Base-by-base conservation (phyloP, 176 grass and related monocot species). In the Oropetium thomaeum region DNA sequence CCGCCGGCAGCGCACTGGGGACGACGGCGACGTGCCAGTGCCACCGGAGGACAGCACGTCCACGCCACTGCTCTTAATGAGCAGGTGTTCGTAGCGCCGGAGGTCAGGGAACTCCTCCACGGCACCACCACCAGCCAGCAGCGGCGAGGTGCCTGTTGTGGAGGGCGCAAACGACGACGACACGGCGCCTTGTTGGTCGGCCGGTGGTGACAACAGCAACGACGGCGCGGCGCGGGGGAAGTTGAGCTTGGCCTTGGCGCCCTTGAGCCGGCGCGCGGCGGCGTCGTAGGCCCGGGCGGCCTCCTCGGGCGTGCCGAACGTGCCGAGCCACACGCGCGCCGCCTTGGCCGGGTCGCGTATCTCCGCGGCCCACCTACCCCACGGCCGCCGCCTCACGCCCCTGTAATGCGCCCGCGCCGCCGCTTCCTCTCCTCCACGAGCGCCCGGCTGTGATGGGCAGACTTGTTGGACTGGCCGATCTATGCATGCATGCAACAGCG, bases 291-390 rank as follows among this genome's bases (percentile, higher is more conserved):
- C 74, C 40, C 58, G 22, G 8, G 82, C 82, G 4, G 82, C 82
- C 10, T 68, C 74, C 67, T 78, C 67, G 5, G 82, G 74, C 23
- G 67, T 84, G 34, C 14, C 74, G 66, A 72, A 84, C 12, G 74
- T 84, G 67, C 74, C 82, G 7, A 84, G 74, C 74, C 82, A 84
- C 43, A 85, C 75, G 9, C 75, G 67, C 58, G 75, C 51, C 38
- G 63, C 53, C 72, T 69, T 83, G 29, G 7, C 52, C 4, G 90
- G 90, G 67, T 93, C 90, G 4, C 87, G 84, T 35, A 93, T 93
- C 68, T 93, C 90, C 14, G 90, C 83, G 2, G 87, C 90, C 90
- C 90, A 89, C 70, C 79, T 84, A 12, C 90, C 90, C 90, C 90
- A 93, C 37, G 80, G 83, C 39, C 87, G 61, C 81, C 87, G 87